These are phyloP conservation scores for Fusarium multiceps DNA, from an alignment of 2,329 filamentous ascomycete species.

Conservation along the genomic window DNA sequence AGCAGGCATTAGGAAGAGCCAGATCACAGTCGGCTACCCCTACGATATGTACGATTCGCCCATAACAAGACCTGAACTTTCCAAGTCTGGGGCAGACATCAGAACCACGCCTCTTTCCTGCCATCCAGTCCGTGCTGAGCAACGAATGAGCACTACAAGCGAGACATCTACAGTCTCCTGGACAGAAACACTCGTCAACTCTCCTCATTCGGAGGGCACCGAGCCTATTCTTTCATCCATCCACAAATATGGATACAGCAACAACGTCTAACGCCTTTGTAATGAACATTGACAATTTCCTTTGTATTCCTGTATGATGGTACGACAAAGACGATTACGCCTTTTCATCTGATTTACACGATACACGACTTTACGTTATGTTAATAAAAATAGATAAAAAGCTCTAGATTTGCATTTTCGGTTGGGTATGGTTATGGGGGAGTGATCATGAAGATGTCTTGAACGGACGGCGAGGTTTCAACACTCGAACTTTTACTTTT, in stretches of 20 bases:
- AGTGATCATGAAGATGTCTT: not conserved
- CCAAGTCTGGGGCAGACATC: not conserved
- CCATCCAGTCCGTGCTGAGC: not conserved
- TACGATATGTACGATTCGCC: conserved; percentile 18
- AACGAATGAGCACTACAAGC: conserved; percentile 24
- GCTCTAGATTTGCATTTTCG: conserved; percentile 9
- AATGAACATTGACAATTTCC: not conserved
- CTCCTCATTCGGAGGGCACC: conserved; percentile 10
- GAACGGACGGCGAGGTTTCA: not conserved
- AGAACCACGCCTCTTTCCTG: not conserved
- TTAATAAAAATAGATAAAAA: conserved; percentile 24
- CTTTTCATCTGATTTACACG: conserved; percentile 8
- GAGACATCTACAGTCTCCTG: conserved; percentile 36
- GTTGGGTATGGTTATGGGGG: not conserved
- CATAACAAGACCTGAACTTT: conserved; percentile 1
- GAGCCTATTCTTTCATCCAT: conserved; percentile 20
- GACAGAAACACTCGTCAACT: conserved; percentile 13
- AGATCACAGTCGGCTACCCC: conserved; percentile 38
- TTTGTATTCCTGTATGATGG: conserved; percentile 13
- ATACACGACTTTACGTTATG: conserved; percentile 17
- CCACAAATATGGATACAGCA: conserved; percentile 30
- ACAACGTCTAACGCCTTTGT: conserved; percentile 13
- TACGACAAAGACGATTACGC: conserved; percentile 16
- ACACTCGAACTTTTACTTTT: not conserved
- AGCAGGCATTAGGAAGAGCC: conserved; percentile 38